Percentiles rank a stretch among this genome's conserved stretches.
phyloP scores from a whole-genome alignment of 1,139 yeast species.

The Yamadazyma jaroonii region DNA sequence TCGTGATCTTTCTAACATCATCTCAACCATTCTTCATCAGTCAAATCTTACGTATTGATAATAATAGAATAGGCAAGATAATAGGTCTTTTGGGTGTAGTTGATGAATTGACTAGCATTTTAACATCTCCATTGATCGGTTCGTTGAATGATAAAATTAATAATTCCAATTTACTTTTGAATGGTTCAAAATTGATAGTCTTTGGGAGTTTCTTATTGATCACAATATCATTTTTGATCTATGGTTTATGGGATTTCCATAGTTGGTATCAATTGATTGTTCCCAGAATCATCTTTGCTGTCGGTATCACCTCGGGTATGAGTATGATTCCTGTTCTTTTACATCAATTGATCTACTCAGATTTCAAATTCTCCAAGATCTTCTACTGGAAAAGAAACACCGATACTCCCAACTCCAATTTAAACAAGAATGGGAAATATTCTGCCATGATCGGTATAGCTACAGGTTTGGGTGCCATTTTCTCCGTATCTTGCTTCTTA shows the following conservation, averaged over 20 bases:
- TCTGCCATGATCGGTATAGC: slow-evolving; percentile 62
- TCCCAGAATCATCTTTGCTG: slow-evolving; percentile 54
- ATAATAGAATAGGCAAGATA: slow-evolving; percentile 48
- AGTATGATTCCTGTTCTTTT: slow-evolving; percentile 50
- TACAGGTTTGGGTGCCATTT: slow-evolving; percentile 69
- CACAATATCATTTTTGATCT: slow-evolving; percentile 48
- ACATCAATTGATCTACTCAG: slow-evolving; percentile 52
- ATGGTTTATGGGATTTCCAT: slow-evolving; percentile 42
- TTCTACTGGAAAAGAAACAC: slow-evolving; percentile 22
- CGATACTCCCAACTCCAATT: slow-evolving; percentile 6
- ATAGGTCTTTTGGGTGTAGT: slow-evolving; percentile 62
- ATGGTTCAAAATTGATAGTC: slow-evolving; percentile 56
- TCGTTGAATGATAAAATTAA: slow-evolving; percentile 56
- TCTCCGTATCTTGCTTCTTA: slow-evolving; percentile 48
- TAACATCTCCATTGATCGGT: slow-evolving; percentile 63
- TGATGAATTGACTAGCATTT: slow-evolving; percentile 58
- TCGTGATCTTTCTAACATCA: slow-evolving; percentile 64
- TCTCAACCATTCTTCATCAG: slow-evolving; percentile 67
- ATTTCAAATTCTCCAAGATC: slow-evolving; percentile 26
- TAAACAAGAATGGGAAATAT: slow-evolving; percentile 47
- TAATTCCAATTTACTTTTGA: slow-evolving; percentile 14
- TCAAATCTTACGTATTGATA: slow-evolving; percentile 48
- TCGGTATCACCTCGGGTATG: slow-evolving; percentile 55
- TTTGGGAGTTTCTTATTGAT: slow-evolving; percentile 46
- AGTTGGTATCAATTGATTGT: slow-evolving; percentile 38